Evolutionary conservation across 139 green algal species (phyloP), one percentile per base, ranked within the genome.

Genomic region (Medakamo hakoo): DNA sequence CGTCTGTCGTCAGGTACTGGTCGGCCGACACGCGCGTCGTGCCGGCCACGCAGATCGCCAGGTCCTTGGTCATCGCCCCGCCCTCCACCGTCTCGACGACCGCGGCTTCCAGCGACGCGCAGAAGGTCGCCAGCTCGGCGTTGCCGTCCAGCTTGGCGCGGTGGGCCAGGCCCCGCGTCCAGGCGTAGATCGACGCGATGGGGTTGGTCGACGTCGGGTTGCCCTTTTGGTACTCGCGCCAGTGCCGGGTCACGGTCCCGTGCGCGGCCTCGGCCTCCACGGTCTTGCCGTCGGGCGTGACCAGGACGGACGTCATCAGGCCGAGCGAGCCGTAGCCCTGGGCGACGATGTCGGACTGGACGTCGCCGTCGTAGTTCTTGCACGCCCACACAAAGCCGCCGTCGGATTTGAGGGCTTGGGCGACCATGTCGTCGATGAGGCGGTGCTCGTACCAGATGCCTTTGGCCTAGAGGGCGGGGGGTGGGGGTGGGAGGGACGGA

Each of bases 391-490:
- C 86, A 80, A 95, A 97, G 63, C 89, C 91, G 52, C 91, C 91
- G 32, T 68, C 76, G 24, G 70, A 87, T 78, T 97, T 97, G 49
- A 97, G 76, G n/a, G 76, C 76, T 76, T 95, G 75, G 0, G 91
- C 91, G 5, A 97, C 90, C 91, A 97, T 97, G 83, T 97, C 91
- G 67, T 97, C 90, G 58, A 97, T 97, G 29, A 97, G 81, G 48
- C 91, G 79, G 80, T 97, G 91, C 83, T 96, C 84, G 68, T 97
- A 97, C 82, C 84, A 96, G 66, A 96, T 95, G 48, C 83, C 85
- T 19, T 65, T 60, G 55, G 66, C 82, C 80, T 96, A n/a, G n/a
- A n/a, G n/a, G n/a, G n/a, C n/a, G n/a, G n/a, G n/a, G n/a, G n/a
- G n/a, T n/a, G n/a, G n/a, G n/a, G n/a, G n/a, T n/a, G n/a, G n/a